Percentiles rank a stretch among this genome's conserved stretches.
Conservation (phyloP, 2,329 filamentous ascomycete species). For the Sphaerulina vaccinii region DNA sequence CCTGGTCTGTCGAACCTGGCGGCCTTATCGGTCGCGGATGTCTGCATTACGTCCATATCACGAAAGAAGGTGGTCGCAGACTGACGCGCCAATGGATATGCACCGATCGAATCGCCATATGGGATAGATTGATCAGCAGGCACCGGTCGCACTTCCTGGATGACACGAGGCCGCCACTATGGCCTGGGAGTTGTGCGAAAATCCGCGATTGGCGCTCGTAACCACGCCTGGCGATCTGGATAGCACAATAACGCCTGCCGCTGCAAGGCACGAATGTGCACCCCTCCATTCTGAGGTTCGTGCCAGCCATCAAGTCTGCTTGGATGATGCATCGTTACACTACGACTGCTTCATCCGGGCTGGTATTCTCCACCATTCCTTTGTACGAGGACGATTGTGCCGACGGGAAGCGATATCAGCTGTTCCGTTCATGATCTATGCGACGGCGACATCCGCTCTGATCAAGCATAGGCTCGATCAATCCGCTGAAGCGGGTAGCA, state of each 20-base stretch:
- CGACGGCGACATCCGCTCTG: neutral
- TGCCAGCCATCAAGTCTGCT: too few relatives aligned
- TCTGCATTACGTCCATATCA: slow-evolving; percentile 2
- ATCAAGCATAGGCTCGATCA: too few relatives aligned
- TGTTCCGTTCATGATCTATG: neutral
- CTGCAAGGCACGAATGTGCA: neutral
- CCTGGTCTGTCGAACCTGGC: neutral
- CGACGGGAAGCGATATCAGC: neutral
- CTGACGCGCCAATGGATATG: neutral
- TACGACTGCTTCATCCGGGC: neutral
- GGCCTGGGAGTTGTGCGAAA: slow-evolving; percentile 7
- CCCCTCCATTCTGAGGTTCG: neutral
- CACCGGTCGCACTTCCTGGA: neutral
- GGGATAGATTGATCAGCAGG: slow-evolving; percentile 6
- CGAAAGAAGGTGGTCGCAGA: neutral
- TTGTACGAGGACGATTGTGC: neutral
- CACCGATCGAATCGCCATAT: slow-evolving; percentile 1
- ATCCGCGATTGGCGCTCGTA: slow-evolving; percentile 12
- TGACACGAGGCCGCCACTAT: neutral
- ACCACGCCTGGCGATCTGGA: slow-evolving; percentile 1
- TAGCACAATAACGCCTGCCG: neutral
- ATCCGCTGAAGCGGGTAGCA: too few relatives aligned
- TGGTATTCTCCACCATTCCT: neutral
- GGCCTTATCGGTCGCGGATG: neutral
- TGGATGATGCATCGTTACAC: neutral